Conservation (phyloP, 306 rosid genomes). For the Purshia tridentata region DNA sequence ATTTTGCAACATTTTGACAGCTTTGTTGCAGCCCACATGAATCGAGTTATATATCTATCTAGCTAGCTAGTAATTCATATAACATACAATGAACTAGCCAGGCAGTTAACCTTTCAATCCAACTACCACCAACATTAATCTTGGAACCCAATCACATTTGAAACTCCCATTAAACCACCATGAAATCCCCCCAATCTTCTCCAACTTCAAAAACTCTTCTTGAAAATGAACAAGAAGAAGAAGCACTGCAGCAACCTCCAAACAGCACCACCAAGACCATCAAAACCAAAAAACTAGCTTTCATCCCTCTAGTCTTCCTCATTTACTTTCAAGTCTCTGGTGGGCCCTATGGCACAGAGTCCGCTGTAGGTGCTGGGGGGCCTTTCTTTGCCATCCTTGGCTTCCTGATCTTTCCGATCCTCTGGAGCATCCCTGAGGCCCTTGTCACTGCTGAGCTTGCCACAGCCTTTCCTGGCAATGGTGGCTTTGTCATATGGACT, state of each 20-base stretch:
- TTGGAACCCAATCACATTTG: not conserved
- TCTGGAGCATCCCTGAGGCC: conserved; percentile 73
- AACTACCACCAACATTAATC: conserved; percentile 1
- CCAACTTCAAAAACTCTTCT: conserved; percentile 21
- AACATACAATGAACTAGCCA: not conserved
- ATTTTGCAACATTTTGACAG: not conserved
- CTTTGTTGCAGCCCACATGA: not conserved
- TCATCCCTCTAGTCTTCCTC: conserved; percentile 58
- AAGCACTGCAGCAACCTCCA: not conserved
- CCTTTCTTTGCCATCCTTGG: conserved; percentile 59
- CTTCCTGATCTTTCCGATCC: conserved; percentile 51
- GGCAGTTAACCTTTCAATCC: not conserved
- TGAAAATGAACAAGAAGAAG: conserved; percentile 8
- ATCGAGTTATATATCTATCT: conserved; percentile 2
- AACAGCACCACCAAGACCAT: not conserved
- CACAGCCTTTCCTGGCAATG: conserved; percentile 63
- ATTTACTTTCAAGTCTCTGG: conserved; percentile 77
- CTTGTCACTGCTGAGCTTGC: conserved; percentile 70
- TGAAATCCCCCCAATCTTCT: conserved; percentile 14
- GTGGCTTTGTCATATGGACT: conserved; percentile 77
- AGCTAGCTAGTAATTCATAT: too few relatives aligned
- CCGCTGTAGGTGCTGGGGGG: conserved; percentile 50
- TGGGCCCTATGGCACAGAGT: conserved; percentile 75
- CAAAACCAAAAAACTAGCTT: conserved; percentile 34
- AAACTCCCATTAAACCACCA: not conserved